Conservation (phyloP, 495 filamentous ascomycete species). For the Hyaloscypha hepaticicola region DNA sequence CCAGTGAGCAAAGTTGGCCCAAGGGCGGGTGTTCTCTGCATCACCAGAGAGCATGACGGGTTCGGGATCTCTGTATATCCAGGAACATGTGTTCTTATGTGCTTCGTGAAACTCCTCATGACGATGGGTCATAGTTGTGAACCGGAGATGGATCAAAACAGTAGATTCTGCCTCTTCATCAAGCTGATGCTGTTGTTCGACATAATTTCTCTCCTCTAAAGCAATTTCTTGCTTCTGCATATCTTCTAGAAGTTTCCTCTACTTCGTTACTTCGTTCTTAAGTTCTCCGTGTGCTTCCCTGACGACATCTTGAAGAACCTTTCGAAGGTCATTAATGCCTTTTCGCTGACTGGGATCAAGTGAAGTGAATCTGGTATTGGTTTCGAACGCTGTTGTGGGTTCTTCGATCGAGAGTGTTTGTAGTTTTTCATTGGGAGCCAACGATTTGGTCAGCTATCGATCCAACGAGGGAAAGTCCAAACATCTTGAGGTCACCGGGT, state of each 20-base stretch:
- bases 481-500: too few relatives aligned
- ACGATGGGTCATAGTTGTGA: conserved; percentile 27
- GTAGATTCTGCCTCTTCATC: background rate
- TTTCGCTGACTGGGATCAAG: background rate
- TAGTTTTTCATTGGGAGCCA: background rate
- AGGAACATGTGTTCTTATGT: conserved; percentile 29
- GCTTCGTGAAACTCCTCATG: conserved; percentile 29
- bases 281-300: background rate
- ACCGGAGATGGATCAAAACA: conserved; percentile 11
- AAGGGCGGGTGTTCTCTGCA: background rate
- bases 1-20: conserved; percentile 26
- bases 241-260: background rate
- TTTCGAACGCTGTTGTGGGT: background rate
- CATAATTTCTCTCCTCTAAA: background rate
- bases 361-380: background rate
- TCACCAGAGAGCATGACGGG: background rate
- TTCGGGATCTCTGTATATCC: conserved; percentile 22
- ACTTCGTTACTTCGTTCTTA: background rate
- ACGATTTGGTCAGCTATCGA: background rate
- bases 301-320: background rate
- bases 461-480: too few relatives aligned
- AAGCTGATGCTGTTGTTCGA: background rate
- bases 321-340: background rate
- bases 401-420: background rate
- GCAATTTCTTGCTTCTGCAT: background rate